phyloP scores from a whole-genome alignment of 441 rosid species.

The Isatis lusitanica region DNA sequence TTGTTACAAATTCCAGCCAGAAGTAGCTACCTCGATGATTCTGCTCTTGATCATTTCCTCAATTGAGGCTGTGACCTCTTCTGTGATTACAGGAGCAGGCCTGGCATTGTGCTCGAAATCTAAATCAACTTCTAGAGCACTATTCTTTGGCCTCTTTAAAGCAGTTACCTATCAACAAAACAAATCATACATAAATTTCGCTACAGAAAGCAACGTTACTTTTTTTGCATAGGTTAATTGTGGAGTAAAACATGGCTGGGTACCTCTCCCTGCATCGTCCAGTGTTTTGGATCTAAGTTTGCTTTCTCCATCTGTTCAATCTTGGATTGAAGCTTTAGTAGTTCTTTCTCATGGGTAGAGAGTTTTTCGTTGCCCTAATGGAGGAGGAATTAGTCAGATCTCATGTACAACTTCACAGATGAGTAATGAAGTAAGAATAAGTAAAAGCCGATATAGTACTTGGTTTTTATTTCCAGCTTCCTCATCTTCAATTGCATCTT shows the following conservation, averaged over 20 bases:
- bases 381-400: slow-evolving; percentile 8
- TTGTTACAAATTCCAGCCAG: slow-evolving; percentile 9
- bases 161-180: slow-evolving; percentile 64
- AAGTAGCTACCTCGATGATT: slow-evolving; percentile 58
- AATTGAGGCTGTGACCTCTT: slow-evolving; percentile 86
- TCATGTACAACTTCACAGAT: background rate
- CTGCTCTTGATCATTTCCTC: slow-evolving; percentile 84
- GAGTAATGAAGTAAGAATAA: slow-evolving; percentile 2
- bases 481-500: slow-evolving; percentile 45
- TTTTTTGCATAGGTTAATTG: background rate
- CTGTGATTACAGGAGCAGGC: slow-evolving; percentile 93
- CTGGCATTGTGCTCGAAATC: slow-evolving; percentile 94
- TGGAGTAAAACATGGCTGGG: slow-evolving; percentile 1
- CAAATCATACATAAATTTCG: background rate
- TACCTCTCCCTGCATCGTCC: slow-evolving; percentile 99
- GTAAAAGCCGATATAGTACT: slow-evolving; percentile 33
- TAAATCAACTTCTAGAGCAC: slow-evolving; percentile 92
- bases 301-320: slow-evolving; percentile 81
- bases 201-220: background rate
- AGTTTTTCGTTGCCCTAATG: slow-evolving; percentile 50
- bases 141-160: slow-evolving; percentile 78
- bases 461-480: slow-evolving; percentile 35
- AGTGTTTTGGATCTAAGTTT: slow-evolving; percentile 79
- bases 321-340: slow-evolving; percentile 54
- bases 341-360: slow-evolving; percentile 80